Evolutionary conservation across 2,329 filamentous ascomycete species (phyloP), one percentile per base, ranked within the genome.

Genomic region (Epichloe festucae): DNA sequence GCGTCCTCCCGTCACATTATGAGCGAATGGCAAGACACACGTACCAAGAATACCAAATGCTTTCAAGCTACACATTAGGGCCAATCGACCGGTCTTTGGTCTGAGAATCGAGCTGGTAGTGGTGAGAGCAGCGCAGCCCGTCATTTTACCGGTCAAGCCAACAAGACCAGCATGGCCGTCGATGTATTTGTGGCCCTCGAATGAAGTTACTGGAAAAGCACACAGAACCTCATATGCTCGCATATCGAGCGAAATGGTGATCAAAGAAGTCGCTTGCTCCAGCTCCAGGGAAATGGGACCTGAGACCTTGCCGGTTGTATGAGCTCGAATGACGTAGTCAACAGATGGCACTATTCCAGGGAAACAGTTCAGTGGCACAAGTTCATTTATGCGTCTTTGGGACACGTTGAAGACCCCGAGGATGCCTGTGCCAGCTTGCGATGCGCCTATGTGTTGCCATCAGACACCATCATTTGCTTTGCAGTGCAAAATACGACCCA

Each of bases 101-200:
- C 82, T 63, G 36, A 75, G 76, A 44, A 83, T 75, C 31, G 77
- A 73, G n/a, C 73, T 82, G 39, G 73, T 74, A 1, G 84, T 74
- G 1, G 84, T 71, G 7, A 95, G 76, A 0, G 89, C 89, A 1
- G 88, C 89, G 1, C 84, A 81, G 0, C 89, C 91, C 0, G 89
- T 89, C 87, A 97, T 95, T 67, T 96, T 95, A 2, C 79, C 85
- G 3, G 95, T 57, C 2, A 97, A 71, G 0, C 91, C 91, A 1
- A 97, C 67, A 17, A 85, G 82, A 0, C 87, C 82, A 2, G 90
- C 72, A 43, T 69, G 69, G 0, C 84, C 70, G 5, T 57, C 47
- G 1, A 56, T 57, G 36, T 59, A 54, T 21, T 59, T 60, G 19
- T 64, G 56, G n/a, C 69, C 70, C 1, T 70, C 65, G 56, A 91